Evolutionary conservation across 352 stramenopile genomes (phyloP).

Genomic region (Globisporangium echinulatum): DNA sequence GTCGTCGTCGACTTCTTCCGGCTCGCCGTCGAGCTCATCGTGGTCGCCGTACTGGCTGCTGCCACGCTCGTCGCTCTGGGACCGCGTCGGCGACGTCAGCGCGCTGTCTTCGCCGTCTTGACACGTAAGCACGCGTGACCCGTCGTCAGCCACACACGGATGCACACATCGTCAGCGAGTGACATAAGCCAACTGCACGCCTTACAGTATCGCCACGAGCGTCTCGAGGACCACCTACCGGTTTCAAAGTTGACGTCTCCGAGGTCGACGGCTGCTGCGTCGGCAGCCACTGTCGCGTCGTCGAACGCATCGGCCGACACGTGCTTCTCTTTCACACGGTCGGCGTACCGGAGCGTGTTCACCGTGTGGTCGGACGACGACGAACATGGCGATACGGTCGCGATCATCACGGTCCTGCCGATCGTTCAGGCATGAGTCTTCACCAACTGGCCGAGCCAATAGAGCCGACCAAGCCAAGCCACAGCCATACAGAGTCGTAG

Average conservation of each 20-base stretch:
- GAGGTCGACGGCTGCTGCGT: conserved; percentile 34
- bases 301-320: conserved; percentile 68
- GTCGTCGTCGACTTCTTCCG: conserved; percentile 13
- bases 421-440: not conserved
- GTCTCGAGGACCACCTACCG: conserved; percentile 14
- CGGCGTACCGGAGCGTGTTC: conserved; percentile 96
- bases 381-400: conserved; percentile 90
- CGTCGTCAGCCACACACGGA: not conserved
- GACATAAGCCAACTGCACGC: no score
- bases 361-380: conserved; percentile 94
- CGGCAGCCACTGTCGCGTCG: conserved; percentile 18
- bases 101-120: conserved; percentile 28
- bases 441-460: no score
- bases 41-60: conserved; percentile 11
- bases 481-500: no score
- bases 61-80: conserved; percentile 14
- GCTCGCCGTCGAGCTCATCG: conserved; percentile 17
- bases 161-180: not conserved
- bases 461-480: no score
- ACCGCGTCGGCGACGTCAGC: conserved; percentile 9
- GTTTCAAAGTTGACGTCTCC: conserved; percentile 57
- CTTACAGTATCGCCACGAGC: no score
- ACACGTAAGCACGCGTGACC: not conserved
- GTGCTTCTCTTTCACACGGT: conserved; percentile 96
- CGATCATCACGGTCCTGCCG: conserved; percentile 94